Percentiles rank a stretch among this genome's conserved stretches.
Evolutionary conservation across 2,329 filamentous ascomycete species (phyloP).

Genomic region (Fusarium verticillioides): DNA sequence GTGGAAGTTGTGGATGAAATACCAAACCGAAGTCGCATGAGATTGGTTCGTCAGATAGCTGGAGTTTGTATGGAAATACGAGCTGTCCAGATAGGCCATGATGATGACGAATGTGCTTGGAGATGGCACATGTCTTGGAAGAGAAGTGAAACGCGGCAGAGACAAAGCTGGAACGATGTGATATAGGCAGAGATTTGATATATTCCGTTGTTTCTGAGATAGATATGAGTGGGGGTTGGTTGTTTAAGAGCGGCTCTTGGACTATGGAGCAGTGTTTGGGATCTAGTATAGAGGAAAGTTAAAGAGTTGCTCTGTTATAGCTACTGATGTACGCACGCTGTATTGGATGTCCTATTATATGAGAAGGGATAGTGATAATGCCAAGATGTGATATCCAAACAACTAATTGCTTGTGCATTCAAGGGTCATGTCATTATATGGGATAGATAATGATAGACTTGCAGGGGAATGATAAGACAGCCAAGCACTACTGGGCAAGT

Average conservation of each 20-base stretch:
- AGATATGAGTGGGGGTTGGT: background rate
- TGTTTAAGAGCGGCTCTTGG: background rate
- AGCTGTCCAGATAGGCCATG: background rate
- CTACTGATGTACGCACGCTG: background rate
- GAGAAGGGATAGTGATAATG: background rate
- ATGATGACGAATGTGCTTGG: conserved; percentile 4
- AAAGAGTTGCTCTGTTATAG: background rate
- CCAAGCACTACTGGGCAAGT: background rate
- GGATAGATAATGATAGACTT: background rate
- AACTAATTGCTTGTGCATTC: background rate
- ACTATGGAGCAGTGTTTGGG: background rate
- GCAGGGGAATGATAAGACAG: background rate
- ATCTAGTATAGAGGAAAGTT: background rate
- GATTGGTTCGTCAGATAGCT: background rate
- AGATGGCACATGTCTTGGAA: conserved; percentile 30
- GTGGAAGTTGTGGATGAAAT: background rate
- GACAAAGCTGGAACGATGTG: conserved; percentile 28
- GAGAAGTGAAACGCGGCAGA: conserved; percentile 28
- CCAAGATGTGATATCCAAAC: background rate
- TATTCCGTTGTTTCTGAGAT: conserved; percentile 5
- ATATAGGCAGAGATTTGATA: background rate
- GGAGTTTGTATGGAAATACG: background rate
- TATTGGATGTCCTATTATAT: background rate
- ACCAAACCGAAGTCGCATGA: background rate
- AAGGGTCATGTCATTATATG: background rate